A percentile compares a stretch with the other conserved stretches of the same genome.
Evolutionary conservation across 371 early-diverging fungal species (phyloP).

Genomic region (Circinella minor): DNA sequence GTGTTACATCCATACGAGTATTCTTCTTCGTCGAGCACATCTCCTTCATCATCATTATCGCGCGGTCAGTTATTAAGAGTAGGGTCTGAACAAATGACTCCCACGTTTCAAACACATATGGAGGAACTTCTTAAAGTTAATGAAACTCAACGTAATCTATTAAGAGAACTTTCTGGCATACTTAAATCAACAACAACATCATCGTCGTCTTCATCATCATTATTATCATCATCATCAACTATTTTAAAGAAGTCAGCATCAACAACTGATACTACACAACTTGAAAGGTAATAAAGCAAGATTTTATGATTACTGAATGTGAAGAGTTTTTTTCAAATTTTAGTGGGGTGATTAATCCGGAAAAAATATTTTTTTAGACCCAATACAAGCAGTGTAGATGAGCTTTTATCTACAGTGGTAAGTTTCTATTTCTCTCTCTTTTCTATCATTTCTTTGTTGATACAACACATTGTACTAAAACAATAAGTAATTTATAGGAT

Average conservation of each 20-base stretch:
- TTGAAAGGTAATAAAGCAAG: slow-evolving; percentile 9
- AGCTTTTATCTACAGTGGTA: slow-evolving; percentile 10
- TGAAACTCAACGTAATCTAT: slow-evolving; percentile 36
- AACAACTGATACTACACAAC: background rate
- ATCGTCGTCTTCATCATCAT: background rate
- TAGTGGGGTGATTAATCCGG: background rate
- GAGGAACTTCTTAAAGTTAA: slow-evolving; percentile 42
- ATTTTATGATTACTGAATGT: background rate
- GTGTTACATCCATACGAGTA: slow-evolving; percentile 20
- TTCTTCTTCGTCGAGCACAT: slow-evolving; percentile 17
- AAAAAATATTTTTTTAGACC: background rate
- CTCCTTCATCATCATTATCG: slow-evolving; percentile 32
- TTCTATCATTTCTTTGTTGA: background rate
- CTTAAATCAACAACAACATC: background rate
- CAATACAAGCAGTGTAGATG: background rate
- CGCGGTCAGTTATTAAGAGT: slow-evolving; percentile 31
- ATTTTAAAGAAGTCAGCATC: background rate
- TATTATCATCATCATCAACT: background rate
- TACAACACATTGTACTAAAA: background rate
- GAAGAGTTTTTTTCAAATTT: background rate
- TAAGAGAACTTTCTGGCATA: slow-evolving; percentile 26
- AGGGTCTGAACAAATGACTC: slow-evolving; percentile 12
- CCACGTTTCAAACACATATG: slow-evolving; percentile 29
- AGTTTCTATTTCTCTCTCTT: background rate
- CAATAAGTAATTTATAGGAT: slow-evolving; percentile 20